A percentile compares a stretch with the other conserved stretches of the same genome.
Evolutionary conservation across 2,329 filamentous ascomycete species (phyloP).

Genomic region (Cercospora sp.): DNA sequence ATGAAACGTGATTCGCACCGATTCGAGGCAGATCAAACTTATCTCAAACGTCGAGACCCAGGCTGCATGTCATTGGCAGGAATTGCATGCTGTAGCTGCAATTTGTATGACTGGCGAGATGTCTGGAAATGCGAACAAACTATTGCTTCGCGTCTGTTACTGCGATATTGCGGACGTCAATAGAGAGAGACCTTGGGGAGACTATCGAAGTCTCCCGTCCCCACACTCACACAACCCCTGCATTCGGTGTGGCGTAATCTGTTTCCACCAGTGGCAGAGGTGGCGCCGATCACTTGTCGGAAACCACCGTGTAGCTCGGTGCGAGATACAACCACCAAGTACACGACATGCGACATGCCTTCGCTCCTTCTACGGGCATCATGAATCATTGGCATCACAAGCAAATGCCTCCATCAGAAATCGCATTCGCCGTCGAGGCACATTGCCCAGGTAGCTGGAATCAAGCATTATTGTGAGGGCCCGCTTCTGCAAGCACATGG

Average conservation of each 20-base stretch:
- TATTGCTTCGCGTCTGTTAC: not conserved
- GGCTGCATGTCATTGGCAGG: not conserved
- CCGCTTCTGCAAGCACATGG: not conserved
- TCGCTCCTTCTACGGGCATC: not conserved
- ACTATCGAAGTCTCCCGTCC: not conserved
- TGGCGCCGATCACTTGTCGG: not conserved
- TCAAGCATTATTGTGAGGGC: not conserved
- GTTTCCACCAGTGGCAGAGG: not conserved
- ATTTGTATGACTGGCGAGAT: not conserved
- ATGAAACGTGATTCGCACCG: not conserved
- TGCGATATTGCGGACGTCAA: not conserved
- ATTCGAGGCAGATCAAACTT: not conserved
- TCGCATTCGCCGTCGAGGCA: not conserved
- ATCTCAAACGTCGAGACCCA: not conserved
- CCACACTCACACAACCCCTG: not conserved
- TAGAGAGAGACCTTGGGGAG: not conserved
- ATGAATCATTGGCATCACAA: not conserved
- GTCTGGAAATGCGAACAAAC: not conserved
- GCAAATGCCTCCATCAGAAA: not conserved
- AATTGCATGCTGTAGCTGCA: not conserved
- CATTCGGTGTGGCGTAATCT: conserved; percentile 2
- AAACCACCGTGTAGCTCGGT: not conserved
- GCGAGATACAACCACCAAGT: not conserved
- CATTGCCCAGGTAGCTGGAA: not conserved
- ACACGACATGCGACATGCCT: not conserved